A percentile compares a stretch with the other conserved stretches of the same genome.
phyloP scores from a whole-genome alignment of 257 asterid species.

The Scutellaria galericulata region DNA sequence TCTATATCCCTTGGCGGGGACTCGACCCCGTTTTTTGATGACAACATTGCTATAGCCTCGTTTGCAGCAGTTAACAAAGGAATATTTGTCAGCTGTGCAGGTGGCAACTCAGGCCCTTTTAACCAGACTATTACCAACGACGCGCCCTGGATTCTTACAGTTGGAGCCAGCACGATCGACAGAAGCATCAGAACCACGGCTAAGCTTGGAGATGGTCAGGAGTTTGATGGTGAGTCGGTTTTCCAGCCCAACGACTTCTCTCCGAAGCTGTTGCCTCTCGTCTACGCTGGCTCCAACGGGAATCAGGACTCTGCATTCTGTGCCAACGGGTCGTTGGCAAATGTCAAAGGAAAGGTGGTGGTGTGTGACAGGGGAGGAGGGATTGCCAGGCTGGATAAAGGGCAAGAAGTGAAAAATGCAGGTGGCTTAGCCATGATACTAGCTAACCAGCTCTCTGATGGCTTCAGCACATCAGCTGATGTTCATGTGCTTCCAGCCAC shows the following conservation, averaged over 20 bases:
- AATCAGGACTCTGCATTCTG: slow-evolving; percentile 29
- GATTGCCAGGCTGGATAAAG: slow-evolving; percentile 14
- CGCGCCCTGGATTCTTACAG: slow-evolving; percentile 44
- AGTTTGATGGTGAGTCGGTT: slow-evolving; percentile 34
- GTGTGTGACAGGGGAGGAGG: slow-evolving; percentile 37
- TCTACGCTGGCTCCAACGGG: slow-evolving; percentile 29
- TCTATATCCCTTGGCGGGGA: slow-evolving; percentile 36
- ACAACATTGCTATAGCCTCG: slow-evolving; percentile 29
- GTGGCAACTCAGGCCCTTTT: slow-evolving; percentile 39
- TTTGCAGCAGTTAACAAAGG: slow-evolving; percentile 39
- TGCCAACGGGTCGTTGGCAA: slow-evolving; percentile 29
- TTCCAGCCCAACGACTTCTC: slow-evolving; percentile 36
- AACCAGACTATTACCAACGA: slow-evolving; percentile 19
- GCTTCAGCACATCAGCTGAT: slow-evolving; percentile 31
- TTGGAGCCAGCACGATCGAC: slow-evolving; percentile 43
- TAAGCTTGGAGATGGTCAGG: slow-evolving; percentile 22
- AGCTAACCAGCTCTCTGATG: slow-evolving; percentile 16
- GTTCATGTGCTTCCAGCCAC: slow-evolving; percentile 42
- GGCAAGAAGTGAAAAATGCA: slow-evolving; percentile 35
- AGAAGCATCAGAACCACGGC: slow-evolving; percentile 35
- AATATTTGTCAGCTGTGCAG: slow-evolving; percentile 42
- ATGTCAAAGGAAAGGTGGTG: slow-evolving; percentile 41
- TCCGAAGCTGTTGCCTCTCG: slow-evolving; percentile 29
- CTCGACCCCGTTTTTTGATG: slow-evolving; percentile 11
- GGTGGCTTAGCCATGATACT: slow-evolving; percentile 45